These are phyloP conservation scores for Ustilago vetiveriae DNA, from an alignment of 1,284 basidiomycete genomes.

Conservation along the genomic window DNA sequence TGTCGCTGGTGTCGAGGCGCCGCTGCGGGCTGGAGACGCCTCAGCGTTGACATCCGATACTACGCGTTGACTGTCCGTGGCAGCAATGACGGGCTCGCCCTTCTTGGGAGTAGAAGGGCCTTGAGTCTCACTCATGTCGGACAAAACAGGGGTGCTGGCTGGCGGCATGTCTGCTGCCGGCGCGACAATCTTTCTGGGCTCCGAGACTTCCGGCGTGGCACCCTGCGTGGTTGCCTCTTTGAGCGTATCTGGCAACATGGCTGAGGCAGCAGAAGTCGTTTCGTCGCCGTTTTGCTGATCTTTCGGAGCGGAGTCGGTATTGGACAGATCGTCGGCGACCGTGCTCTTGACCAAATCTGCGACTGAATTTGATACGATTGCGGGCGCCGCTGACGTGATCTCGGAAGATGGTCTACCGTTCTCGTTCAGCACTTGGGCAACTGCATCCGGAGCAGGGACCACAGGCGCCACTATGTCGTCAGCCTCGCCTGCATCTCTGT, in stretches of 20 bases:
- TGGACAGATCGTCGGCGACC: no score
- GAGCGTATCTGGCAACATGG: no score
- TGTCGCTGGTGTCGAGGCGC: constrained; percentile 28
- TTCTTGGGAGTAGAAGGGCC: constrained; percentile 17
- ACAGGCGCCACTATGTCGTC: constrained; percentile 38
- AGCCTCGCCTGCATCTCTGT: constrained; percentile 14
- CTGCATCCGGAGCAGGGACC: constrained; percentile 25
- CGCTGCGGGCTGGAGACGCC: constrained; percentile 30
- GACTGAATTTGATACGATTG: background rate
- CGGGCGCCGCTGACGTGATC: background rate
- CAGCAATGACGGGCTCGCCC: background rate
- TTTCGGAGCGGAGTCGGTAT: background rate
- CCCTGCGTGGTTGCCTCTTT: background rate
- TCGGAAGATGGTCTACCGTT: constrained; percentile 4
- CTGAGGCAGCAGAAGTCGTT: background rate
- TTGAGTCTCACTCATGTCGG: background rate
- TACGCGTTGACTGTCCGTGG: background rate
- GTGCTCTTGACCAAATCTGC: no score
- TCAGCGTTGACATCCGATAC: background rate
- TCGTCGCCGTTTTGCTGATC: background rate
- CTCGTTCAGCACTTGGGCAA: constrained; percentile 19
- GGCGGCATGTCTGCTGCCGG: background rate
- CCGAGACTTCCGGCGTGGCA: background rate
- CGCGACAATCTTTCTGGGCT: background rate
- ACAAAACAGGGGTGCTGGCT: background rate